phyloP scores from a whole-genome alignment of 768 basidiomycete species.

The Podaxis sp. region DNA sequence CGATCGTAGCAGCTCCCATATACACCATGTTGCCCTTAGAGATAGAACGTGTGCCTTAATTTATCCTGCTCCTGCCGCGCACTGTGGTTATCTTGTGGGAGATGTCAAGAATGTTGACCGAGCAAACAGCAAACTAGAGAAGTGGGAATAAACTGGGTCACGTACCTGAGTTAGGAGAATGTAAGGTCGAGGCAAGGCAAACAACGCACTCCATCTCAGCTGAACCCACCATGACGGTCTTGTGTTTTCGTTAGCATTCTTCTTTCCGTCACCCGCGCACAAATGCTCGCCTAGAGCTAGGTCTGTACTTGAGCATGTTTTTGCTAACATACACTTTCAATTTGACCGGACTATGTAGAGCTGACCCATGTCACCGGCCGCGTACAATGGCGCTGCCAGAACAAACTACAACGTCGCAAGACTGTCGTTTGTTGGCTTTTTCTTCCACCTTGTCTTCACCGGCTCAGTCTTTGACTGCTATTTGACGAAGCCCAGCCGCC shows the following conservation, averaged over 20 bases:
- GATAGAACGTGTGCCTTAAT: neutral
- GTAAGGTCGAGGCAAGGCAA: too few relatives aligned
- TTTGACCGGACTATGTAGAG: neutral
- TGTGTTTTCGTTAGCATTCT: too few relatives aligned
- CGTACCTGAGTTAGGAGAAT: too few relatives aligned
- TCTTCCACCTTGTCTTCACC: conserved; percentile 75
- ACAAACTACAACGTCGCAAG: conserved; percentile 36
- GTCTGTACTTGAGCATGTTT: too few relatives aligned
- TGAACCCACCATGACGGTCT: too few relatives aligned
- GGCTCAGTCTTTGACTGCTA: conserved; percentile 83
- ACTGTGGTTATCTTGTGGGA: neutral
- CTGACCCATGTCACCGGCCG: neutral
- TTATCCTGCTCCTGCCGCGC: neutral
- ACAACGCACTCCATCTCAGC: too few relatives aligned
- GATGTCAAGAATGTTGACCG: too few relatives aligned
- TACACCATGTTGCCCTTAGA: conserved; percentile 7
- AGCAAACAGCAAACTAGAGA: too few relatives aligned
- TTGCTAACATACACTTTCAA: too few relatives aligned
- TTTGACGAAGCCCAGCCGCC: conserved; percentile 78
- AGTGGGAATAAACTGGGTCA: too few relatives aligned
- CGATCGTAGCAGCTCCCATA: neutral
- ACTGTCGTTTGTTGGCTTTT: conserved; percentile 63
- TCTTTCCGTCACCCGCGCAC: too few relatives aligned
- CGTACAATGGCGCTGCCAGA: neutral
- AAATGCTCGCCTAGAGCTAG: too few relatives aligned